Base-by-base conservation (phyloP, 805 yeast genomes). In the Saccharomycodes ludwigii region DNA sequence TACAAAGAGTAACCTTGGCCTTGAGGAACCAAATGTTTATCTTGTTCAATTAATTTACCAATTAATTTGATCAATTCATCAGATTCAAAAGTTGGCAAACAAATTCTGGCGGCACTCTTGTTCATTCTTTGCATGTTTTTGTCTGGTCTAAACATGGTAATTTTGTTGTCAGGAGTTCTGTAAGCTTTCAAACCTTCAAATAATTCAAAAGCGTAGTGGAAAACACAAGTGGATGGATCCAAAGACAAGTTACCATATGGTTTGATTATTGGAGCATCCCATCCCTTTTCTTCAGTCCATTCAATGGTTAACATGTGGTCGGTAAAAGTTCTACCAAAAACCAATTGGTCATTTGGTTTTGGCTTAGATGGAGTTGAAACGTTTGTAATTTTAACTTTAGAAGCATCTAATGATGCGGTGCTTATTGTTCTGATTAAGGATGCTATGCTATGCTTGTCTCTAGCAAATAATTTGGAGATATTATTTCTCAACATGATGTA, bases 131-230 rank as follows among this genome's bases (percentile, higher is more conserved):
- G 70, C 94, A 88, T 83, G 66, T 88, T 88, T 70, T 68, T 81
- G 56, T 84, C 82, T 27, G 94, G 82, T 58, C 98, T 74, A 69
- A 88, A 88, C 53, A 88, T 66, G 49, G 95, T 71, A 51, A 85
- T 58, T 39, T 76, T 57, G 39, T 78, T 80, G 29, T 76, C 61
- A 18, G 59, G 46, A 35, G 72, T 74, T 42, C 65, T 60, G 68
- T 86, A 88, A 10, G 96, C 96, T 65, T 88, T 88, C 63, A 88
- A 66, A 43, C 98, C 98, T 64, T 88, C 98, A 44, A 88, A 91
- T 38, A 88, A 70, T 58, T 84, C 95, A 51, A 91, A 88, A 4
- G 94, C 88, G 50, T 88, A 88, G 65, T 88, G 98, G 62, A 88
- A 75, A 21, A 86, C 97, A 54, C 81, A 72, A 13, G 91, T 62